A percentile compares a stretch with the other conserved stretches of the same genome.
Evolutionary conservation across 768 basidiomycete genomes (phyloP).

Genomic region (Russula griseocarnosa): DNA sequence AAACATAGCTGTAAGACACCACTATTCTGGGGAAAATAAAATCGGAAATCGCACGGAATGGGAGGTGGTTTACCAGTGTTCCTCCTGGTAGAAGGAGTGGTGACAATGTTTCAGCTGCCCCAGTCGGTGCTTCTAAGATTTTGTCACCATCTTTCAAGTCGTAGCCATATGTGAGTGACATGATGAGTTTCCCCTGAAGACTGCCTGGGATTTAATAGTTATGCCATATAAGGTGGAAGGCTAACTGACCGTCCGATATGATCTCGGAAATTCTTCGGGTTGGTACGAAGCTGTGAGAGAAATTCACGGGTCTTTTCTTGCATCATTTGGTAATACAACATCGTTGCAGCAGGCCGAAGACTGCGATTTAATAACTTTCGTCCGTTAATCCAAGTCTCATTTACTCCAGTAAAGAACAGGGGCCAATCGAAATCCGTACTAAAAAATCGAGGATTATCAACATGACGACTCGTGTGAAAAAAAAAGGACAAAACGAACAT

Average conservation of each 20-base stretch:
- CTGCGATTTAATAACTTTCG: conserved; percentile 12
- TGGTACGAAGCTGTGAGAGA: neutral
- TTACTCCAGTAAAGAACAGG: neutral
- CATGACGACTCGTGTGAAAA: neutral
- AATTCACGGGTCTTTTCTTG: conserved; percentile 11
- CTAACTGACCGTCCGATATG: conserved; percentile 11
- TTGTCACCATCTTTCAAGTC: conserved; percentile 8
- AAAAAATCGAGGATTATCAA: neutral
- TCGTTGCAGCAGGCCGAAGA: conserved; percentile 9
- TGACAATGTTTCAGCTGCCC: neutral
- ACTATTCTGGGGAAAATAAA: no score
- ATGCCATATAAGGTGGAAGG: neutral
- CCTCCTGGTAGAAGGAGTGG: conserved; percentile 6
- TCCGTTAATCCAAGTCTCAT: conserved; percentile 4
- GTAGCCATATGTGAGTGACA: conserved; percentile 18
- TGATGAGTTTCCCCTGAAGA: conserved; percentile 13
- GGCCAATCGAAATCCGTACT: conserved; percentile 12
- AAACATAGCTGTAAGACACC: neutral
- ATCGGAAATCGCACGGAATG: conserved; percentile 5
- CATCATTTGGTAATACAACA: neutral
- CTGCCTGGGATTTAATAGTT: conserved; percentile 1
- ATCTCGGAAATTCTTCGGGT: conserved; percentile 1
- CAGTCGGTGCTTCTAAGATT: neutral
- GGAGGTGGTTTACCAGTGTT: conserved; percentile 11
- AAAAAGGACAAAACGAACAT: neutral